Base-by-base conservation (phyloP, 352 stramenopile species). In the Phytophthora vignae region DNA sequence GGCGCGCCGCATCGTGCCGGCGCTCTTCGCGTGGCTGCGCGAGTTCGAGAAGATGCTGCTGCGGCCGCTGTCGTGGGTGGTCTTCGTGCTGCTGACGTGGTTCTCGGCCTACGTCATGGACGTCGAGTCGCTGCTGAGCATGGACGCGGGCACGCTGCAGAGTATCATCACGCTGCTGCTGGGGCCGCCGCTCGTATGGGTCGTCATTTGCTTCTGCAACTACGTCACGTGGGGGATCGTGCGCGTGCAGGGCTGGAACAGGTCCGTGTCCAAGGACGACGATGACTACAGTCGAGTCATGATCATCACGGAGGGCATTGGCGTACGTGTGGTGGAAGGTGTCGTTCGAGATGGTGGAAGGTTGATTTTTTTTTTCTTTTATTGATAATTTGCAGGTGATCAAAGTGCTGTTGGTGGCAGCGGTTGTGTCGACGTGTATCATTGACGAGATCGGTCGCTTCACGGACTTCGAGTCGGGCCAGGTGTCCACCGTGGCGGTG, bases 241-340 rank as follows among this genome's bases (percentile, higher is more conserved):
- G 31, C 87, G 87, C 21, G 75, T 91, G 17, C 85, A 96, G 61
- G 89, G 89, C n/a, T 96, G 89, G 89, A 93, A 87, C 49, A 77
- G 85, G 19, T 60, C 81, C 9, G 80, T 85, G 15, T 84, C 78
- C 27, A 90, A 88, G 63, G 84, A 92, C 42, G 85, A 96, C 52
- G 87, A 96, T 73, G 87, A 95, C 73, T 93, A 94, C 64, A 93
- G 86, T 74, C 76, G 88, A 55, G 83, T 94, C 12, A 92, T 96
- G 89, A 95, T 96, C 75, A 86, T 96, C 65, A 94, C 87, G 0
- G 89, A 96, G 62, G 85, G 87, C 55, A 94, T 96, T 70, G 83
- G 81, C 17, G 89, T 90, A 77, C 29, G 67, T 44, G 36, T 14
- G 10, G 36, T 17, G 36, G 36, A 44, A 44, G 15, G 3, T 44